phyloP scores from a whole-genome alignment of 768 basidiomycete species.

The Termitomyces heimii region DNA sequence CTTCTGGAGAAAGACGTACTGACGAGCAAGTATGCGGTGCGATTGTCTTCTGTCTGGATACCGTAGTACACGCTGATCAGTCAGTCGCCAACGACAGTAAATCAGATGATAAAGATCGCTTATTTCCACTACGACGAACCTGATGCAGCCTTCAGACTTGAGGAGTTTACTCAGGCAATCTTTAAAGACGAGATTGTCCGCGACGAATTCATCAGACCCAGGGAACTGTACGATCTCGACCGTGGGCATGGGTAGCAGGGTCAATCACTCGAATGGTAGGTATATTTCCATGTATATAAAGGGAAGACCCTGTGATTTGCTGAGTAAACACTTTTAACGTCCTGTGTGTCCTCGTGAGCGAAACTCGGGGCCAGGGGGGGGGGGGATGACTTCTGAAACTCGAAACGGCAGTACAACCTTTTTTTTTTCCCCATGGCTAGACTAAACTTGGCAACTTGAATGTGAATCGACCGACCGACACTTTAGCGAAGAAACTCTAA shows the following conservation, averaged over 20 bases:
- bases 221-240: slow-evolving; percentile 9
- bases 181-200: slow-evolving; percentile 4
- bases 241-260: slow-evolving; percentile 8
- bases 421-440: no score
- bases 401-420: neutral
- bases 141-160: slow-evolving; percentile 9
- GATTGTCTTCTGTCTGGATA: slow-evolving; percentile 7
- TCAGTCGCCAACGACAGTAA: no score
- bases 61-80: slow-evolving; percentile 9
- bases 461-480: no score
- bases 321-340: neutral
- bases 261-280: no score
- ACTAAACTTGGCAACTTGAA: no score
- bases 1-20: slow-evolving; percentile 8
- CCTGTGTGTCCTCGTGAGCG: neutral
- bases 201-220: slow-evolving; percentile 9
- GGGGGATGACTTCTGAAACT: neutral
- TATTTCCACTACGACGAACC: neutral
- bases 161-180: slow-evolving; percentile 2
- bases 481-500: no score
- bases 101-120: neutral
- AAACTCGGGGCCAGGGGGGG: neutral
- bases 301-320: neutral
- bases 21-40: slow-evolving; percentile 8
- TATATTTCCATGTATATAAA: neutral